A percentile compares a stretch with the other conserved stretches of the same genome.
These are phyloP conservation scores for Pachyrhizus erosus DNA, from an alignment of 306 rosid genomes.

Conservation along the genomic window DNA sequence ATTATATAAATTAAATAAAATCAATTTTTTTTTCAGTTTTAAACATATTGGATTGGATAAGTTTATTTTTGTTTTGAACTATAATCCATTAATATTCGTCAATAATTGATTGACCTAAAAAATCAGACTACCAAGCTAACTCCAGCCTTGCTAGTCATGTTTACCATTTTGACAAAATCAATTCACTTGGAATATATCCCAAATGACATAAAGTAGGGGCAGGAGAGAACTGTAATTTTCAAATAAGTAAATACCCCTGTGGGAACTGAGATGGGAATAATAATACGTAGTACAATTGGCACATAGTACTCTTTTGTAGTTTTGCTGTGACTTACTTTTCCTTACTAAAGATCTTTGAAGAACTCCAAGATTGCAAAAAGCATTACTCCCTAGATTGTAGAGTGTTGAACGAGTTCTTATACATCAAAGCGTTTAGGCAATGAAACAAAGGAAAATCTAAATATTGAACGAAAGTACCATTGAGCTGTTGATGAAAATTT, in stretches of 20 bases:
- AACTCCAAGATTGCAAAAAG: slow-evolving; percentile 13
- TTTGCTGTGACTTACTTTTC: slow-evolving; percentile 4
- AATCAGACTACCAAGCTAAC: not conserved
- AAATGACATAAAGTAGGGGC: not conserved
- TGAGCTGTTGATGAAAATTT: slow-evolving; percentile 2
- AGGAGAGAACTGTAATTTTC: slow-evolving; percentile 36
- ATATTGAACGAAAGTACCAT: not conserved
- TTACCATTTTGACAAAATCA: not conserved
- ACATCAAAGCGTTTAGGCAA: not conserved
- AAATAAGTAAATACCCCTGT: not conserved
- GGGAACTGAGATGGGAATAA: not conserved
- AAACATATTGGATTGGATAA: not conserved
- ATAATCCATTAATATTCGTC: not conserved
- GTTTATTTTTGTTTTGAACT: not conserved
- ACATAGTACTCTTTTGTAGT: slow-evolving; percentile 27
- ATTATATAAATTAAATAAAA: no score
- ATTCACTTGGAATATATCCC: slow-evolving; percentile 9
- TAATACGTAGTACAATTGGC: slow-evolving; percentile 29
- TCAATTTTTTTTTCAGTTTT: not conserved
- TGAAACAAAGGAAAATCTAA: not conserved
- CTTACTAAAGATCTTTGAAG: not conserved
- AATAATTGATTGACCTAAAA: slow-evolving; percentile 6
- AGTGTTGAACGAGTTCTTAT: not conserved
- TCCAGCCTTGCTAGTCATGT: not conserved
- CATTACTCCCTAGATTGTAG: not conserved